Base-by-base conservation (phyloP, 139 green algal species). In the Asterochloris sp. region DNA sequence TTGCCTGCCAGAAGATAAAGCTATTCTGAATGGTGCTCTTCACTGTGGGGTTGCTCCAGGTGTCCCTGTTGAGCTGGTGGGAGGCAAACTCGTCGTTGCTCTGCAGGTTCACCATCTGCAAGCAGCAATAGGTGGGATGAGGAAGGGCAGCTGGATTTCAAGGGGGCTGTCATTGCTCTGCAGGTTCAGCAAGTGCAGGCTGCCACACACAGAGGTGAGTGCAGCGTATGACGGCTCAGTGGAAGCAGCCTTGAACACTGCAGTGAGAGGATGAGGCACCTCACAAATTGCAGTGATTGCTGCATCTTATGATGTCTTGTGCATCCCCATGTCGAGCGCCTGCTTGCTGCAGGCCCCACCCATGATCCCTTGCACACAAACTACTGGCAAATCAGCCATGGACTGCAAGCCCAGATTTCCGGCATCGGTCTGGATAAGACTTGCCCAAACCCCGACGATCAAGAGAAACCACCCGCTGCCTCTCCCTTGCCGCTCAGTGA, bases 71-170 rank as follows among this genome's bases (percentile, higher is more conserved):
- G 0, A 98, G 85, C 77, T 85, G 83, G 85, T 97, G 90, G 21
- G 84, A 90, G 9, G 90, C 92, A 89, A 98, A 98, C 88, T 98
- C 86, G 14, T 78, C 86, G 38, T 87, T 80, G 61, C 69, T 88
- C 86, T 98, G 95, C 67, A 98, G 64, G 83, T 98, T 98, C 12
- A 97, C 74, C 61, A 98, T 80, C 87, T 98, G 91, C 90, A 81
- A 0, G 23, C 38, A 54, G 38, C 4, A 10, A 54, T 16, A 13
- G 21, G n/a, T 19, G 15, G 78, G n/a, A 27, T 69, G 19, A 13
- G 38, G 6, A 2, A 54, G 13, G 24, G 28, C 54, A 47, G 15
- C 13, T 15, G 26, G 28, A 29, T 6, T 54, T 6, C 38, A 74
- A 73, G 27, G 26, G 27, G 29, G 82, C 68, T 73, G 86, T 79